Evolutionary conservation across 2,329 filamentous ascomycete genomes (phyloP).

Genomic region (Cryphonectria nitschkei): DNA sequence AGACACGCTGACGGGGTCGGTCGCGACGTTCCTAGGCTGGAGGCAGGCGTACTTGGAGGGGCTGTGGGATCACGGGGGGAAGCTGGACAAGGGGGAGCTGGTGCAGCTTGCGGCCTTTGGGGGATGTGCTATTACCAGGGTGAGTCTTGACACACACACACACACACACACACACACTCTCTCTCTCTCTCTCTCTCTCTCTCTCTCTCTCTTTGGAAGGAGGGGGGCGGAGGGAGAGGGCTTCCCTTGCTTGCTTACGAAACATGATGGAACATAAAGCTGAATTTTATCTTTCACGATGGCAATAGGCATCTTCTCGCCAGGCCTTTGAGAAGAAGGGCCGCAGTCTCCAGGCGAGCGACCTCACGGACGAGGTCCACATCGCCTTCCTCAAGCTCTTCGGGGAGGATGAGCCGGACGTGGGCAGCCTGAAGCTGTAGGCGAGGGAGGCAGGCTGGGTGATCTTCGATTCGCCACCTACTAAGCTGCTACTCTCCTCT

Average conservation of each 20-base stretch:
- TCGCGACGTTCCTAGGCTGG: constrained; percentile 90
- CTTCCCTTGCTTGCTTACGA: neutral
- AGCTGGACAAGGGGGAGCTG: constrained; percentile 50
- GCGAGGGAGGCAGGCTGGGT: neutral
- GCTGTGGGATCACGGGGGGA: constrained; percentile 69
- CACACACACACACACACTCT: neutral
- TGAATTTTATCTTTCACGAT: constrained; percentile 20
- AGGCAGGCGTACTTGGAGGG: constrained; percentile 82
- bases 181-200: neutral
- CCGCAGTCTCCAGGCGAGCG: constrained; percentile 86
- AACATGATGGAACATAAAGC: neutral
- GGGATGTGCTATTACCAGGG: constrained; percentile 84
- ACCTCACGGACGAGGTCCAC: constrained; percentile 90
- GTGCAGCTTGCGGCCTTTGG: constrained; percentile 82
- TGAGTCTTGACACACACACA: constrained; percentile 41
- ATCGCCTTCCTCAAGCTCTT: constrained; percentile 78
- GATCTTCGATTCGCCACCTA: neutral
- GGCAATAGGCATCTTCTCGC: constrained; percentile 74
- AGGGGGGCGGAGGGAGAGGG: too few relatives aligned
- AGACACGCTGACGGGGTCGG: constrained; percentile 86
- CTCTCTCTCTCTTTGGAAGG: neutral
- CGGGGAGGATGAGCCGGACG: constrained; percentile 64
- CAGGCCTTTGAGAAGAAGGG: constrained; percentile 86
- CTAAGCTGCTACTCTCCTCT: neutral
- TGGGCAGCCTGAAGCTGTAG: constrained; percentile 42